Conservation (phyloP, 2,329 filamentous ascomycete species). For the Ophiostoma ips region DNA sequence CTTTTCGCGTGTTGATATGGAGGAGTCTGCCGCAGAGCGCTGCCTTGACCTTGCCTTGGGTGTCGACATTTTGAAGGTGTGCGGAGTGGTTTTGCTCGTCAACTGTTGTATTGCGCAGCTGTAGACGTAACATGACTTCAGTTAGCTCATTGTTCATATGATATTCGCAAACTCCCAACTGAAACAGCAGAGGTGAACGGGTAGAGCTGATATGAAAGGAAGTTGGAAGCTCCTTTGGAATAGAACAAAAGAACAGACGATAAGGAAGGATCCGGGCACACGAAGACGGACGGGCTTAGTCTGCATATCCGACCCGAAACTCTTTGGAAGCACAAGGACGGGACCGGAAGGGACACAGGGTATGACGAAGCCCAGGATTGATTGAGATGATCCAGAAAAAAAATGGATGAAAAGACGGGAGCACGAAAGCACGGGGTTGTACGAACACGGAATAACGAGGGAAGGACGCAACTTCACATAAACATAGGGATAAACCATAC, state of each 20-base stretch:
- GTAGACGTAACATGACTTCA: background rate
- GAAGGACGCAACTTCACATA: background rate
- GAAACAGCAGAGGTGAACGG: background rate
- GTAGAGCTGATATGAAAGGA: background rate
- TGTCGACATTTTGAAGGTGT: constrained; percentile 38
- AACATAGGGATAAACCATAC: background rate
- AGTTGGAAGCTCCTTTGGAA: background rate
- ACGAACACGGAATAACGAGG: background rate
- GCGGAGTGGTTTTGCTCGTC: background rate
- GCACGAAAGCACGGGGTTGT: background rate
- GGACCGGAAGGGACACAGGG: constrained; percentile 8
- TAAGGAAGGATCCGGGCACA: background rate
- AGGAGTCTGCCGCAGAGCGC: constrained; percentile 44
- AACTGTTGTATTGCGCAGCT: background rate
- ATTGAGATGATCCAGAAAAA: background rate
- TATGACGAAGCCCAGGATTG: background rate
- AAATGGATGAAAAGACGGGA: background rate
- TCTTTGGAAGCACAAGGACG: constrained; percentile 6
- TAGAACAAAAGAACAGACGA: background rate
- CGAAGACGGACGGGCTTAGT: background rate
- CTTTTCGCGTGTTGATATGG: constrained; percentile 26
- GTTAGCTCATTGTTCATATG: background rate
- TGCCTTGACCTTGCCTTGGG: constrained; percentile 36
- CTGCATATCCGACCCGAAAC: constrained; percentile 4
- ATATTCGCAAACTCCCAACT: background rate